Evolutionary conservation across 345 rosid genomes (phyloP).

Genomic region (Aurinia saxatilis): DNA sequence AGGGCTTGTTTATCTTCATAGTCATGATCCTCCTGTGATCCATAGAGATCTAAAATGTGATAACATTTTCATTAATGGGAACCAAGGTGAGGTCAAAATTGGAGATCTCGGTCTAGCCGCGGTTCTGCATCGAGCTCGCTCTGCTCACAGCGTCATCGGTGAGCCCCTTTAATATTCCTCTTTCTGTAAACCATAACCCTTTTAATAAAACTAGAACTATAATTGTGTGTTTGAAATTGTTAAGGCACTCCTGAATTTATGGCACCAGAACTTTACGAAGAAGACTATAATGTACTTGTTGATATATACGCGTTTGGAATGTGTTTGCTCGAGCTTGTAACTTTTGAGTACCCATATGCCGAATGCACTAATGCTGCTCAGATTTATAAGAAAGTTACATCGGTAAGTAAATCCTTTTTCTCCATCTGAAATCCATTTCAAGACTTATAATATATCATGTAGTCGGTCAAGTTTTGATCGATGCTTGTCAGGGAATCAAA

Average conservation of each 20-base stretch:
- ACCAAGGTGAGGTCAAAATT: conserved; percentile 93
- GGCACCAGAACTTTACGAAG: conserved; percentile 99
- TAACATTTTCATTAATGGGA: conserved; percentile 91
- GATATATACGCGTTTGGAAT: conserved; percentile 96
- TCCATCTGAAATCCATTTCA: background rate
- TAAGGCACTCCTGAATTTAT: conserved; percentile 96
- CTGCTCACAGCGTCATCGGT: conserved; percentile 92
- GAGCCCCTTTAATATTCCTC: conserved; percentile 5
- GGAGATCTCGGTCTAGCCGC: conserved; percentile 93
- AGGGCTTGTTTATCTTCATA: conserved; percentile 83
- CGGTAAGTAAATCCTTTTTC: conserved; percentile 35
- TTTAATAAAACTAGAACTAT: background rate
- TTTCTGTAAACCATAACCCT: background rate
- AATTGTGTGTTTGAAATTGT: background rate
- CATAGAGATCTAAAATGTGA: conserved; percentile 97
- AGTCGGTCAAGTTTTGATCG: background rate
- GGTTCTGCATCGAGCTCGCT: conserved; percentile 57
- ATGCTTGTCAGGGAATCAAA: conserved; percentile 61
- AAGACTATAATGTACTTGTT: conserved; percentile 91
- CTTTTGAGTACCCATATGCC: conserved; percentile 78
- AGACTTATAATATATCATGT: background rate
- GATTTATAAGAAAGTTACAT: conserved; percentile 89
- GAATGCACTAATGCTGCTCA: conserved; percentile 96
- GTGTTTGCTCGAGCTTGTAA: conserved; percentile 94
- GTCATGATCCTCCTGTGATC: conserved; percentile 86